These are phyloP conservation scores for Cordyceps cicadae DNA, from an alignment of 2,329 filamentous ascomycete genomes.

Conservation along the genomic window DNA sequence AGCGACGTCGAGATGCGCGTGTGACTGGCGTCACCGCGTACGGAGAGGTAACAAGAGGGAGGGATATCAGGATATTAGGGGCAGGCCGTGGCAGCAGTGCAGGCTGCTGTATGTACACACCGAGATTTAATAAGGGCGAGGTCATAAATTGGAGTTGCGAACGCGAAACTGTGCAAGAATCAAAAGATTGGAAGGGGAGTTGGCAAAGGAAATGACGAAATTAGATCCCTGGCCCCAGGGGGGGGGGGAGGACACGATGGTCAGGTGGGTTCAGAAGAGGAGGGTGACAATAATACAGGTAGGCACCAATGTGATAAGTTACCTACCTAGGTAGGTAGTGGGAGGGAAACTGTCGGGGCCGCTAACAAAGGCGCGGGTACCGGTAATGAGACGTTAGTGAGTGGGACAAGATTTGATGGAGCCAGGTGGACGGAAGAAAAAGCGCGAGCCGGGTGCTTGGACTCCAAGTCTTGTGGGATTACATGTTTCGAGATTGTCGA, in stretches of 20 bases:
- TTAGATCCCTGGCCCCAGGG: slow-evolving; percentile 1
- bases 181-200: slow-evolving; percentile 1
- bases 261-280: not conserved
- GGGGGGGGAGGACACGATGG: not conserved
- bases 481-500: too few relatives aligned
- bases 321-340: too few relatives aligned
- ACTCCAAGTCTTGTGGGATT: too few relatives aligned
- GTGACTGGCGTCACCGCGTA: slow-evolving; percentile 3
- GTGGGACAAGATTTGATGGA: not conserved
- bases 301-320: too few relatives aligned
- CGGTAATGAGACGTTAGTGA: not conserved
- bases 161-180: not conserved
- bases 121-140: not conserved
- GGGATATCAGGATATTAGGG: not conserved
- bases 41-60: not conserved
- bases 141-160: not conserved
- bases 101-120: not conserved
- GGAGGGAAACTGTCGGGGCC: too few relatives aligned
- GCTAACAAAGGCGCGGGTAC: not conserved
- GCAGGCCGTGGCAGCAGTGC: not conserved
- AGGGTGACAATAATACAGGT: not conserved
- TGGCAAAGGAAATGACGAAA: slow-evolving; percentile 12
- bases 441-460: too few relatives aligned
- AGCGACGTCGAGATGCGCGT: not conserved
- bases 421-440: too few relatives aligned